Conservation (phyloP, 257 asterid species). For the Solanum pennellii region DNA sequence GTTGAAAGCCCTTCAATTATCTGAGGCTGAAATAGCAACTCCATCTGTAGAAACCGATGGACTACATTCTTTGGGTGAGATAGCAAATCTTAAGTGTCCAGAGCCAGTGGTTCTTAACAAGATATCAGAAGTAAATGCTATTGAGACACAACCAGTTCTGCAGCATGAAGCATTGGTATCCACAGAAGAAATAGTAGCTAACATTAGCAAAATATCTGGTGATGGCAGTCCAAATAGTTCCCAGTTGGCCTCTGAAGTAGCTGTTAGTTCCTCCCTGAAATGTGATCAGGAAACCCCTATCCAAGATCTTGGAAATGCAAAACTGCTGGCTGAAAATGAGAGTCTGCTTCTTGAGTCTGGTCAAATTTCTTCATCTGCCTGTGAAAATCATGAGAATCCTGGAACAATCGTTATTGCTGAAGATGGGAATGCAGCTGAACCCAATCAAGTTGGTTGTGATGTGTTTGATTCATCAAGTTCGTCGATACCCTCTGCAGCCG, state of each 20-base stretch:
- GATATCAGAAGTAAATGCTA: slow-evolving; percentile 10
- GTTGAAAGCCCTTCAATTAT: slow-evolving; percentile 41
- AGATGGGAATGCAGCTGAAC: slow-evolving; percentile 17
- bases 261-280: slow-evolving; percentile 16
- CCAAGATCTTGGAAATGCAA: background rate
- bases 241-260: slow-evolving; percentile 26
- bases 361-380: slow-evolving; percentile 14
- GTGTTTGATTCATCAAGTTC: slow-evolving; percentile 19
- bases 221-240: slow-evolving; percentile 12
- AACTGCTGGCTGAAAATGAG: slow-evolving; percentile 12
- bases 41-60: slow-evolving; percentile 16
- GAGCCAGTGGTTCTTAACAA: slow-evolving; percentile 19
- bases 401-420: slow-evolving; percentile 16
- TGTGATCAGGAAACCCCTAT: slow-evolving; percentile 15
- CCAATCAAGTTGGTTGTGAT: slow-evolving; percentile 20
- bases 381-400: slow-evolving; percentile 15
- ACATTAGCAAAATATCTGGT: slow-evolving; percentile 6
- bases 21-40: slow-evolving; percentile 31
- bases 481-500: slow-evolving; percentile 20
- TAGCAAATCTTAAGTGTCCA: slow-evolving; percentile 10
- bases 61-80: slow-evolving; percentile 9
- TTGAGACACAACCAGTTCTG: slow-evolving; percentile 10
- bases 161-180: slow-evolving; percentile 12
- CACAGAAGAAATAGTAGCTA: slow-evolving; percentile 8
- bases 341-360: slow-evolving; percentile 13